Evolutionary conservation across 345 rosid genomes (phyloP), one percentile per base, ranked within the genome.

Genomic region (Aquilaria malaccensis): DNA sequence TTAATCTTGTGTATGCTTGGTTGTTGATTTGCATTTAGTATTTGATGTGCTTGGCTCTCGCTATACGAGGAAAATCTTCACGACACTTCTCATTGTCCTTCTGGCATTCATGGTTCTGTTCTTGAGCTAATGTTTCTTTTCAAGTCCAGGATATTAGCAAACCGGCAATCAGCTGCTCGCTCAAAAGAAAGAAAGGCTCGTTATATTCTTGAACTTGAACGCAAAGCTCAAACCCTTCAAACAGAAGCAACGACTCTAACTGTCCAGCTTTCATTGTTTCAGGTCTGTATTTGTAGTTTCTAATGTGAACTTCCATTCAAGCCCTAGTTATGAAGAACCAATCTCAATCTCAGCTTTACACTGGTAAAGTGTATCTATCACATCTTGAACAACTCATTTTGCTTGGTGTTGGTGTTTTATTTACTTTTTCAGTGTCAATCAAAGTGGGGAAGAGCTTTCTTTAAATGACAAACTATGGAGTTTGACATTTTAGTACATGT

Each of bases 121-220:
- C 7, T 37, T 37, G 43, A 37, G 43, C 9, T n/a, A 41, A 33
- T 33, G 47, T 45, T 61, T 61, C 55, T 47, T 22, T 49, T 33
- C 52, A 37, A 61, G 22, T 22, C 22, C 22, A 92, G 98, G 79
- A 89, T 92, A 12, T 59, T 86, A 74, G 93, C 96, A 15, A 93
- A 89, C 75, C 69, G 96, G 47, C 91, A 87, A 72, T 89, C 97
- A 13, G 97, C 98, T 45, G 96, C 97, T 10, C 81, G 96, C 37
- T 89, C 97, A 29, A 92, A 89, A 61, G 97, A 92, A 74, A 85
- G 94, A 64, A 89, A 92, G 80, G 85, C 85, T 61, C 67, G 90
- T 3, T 92, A 89, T 61, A 89, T 89, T 49, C 72, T 77, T 6
- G 97, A 92, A 62, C 92, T 92, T 33, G 98, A 89, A 61, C 76